Conservation (phyloP, 2,329 filamentous ascomycete species). For the Volutella citrinella region DNA sequence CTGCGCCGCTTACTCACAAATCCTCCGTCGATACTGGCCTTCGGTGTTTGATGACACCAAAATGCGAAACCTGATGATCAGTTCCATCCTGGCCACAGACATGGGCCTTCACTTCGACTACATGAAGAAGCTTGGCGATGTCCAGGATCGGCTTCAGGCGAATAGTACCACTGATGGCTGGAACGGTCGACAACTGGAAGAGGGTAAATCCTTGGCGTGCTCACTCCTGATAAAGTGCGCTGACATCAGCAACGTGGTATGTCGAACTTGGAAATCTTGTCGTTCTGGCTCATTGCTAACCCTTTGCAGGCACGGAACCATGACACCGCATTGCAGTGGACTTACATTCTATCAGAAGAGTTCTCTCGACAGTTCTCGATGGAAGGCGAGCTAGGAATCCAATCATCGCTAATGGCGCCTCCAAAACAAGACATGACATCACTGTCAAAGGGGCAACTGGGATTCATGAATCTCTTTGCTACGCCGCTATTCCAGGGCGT, state of each 20-base stretch:
- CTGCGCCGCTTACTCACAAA: constrained; percentile 94
- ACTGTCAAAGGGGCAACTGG: constrained; percentile 82
- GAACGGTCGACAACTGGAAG: constrained; percentile 72
- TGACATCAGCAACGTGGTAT: constrained; percentile 95
- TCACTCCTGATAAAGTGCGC: constrained; percentile 95
- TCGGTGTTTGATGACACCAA: constrained; percentile 72
- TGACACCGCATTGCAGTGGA: constrained; percentile 82
- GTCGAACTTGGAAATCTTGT: constrained; percentile 33
- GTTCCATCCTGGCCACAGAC: constrained; percentile 94
- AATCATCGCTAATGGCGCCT: constrained; percentile 80
- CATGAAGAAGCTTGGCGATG: constrained; percentile 80
- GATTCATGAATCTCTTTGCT: constrained; percentile 96
- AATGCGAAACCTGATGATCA: constrained; percentile 90
- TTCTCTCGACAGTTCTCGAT: constrained; percentile 91
- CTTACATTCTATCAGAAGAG: constrained; percentile 89
- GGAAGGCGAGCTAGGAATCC: constrained; percentile 84
- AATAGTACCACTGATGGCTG: constrained; percentile 68
- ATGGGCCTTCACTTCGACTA: constrained; percentile 98
- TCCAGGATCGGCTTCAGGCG: constrained; percentile 74
- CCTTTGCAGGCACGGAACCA: constrained; percentile 72
- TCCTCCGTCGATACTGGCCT: constrained; percentile 90
- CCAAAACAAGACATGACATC: constrained; percentile 82
- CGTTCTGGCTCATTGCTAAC: constrained; percentile 17
- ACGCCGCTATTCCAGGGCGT: constrained; percentile 88
- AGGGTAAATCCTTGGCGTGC: constrained; percentile 78